Evolutionary conservation across 2,329 filamentous ascomycete species (phyloP).

Genomic region (Ophioceras dolichostomum): DNA sequence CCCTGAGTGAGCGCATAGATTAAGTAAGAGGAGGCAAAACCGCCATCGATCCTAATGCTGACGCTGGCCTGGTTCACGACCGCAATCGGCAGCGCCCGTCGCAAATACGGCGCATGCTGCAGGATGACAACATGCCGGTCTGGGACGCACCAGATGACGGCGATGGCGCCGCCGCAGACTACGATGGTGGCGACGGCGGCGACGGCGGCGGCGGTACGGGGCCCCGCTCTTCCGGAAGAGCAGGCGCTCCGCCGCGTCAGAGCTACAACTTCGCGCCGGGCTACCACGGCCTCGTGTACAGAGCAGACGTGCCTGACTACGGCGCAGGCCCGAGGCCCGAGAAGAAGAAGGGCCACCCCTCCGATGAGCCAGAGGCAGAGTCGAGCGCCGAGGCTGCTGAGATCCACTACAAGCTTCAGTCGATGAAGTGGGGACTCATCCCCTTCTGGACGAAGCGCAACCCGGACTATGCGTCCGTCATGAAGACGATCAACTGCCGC

Average conservation of each 20-base stretch:
- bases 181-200: slow-evolving; percentile 25
- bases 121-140: slow-evolving; percentile 62
- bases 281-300: slow-evolving; percentile 74
- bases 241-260: slow-evolving; percentile 44
- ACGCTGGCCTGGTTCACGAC: no score
- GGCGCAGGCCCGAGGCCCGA: slow-evolving; percentile 32
- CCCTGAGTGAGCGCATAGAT: background rate
- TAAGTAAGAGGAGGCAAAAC: background rate
- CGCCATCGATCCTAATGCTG: background rate
- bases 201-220: slow-evolving; percentile 40
- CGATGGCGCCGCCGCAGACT: slow-evolving; percentile 33
- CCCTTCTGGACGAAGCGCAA: slow-evolving; percentile 87
- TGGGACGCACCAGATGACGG: slow-evolving; percentile 58
- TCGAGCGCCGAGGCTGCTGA: slow-evolving; percentile 13
- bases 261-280: slow-evolving; percentile 92
- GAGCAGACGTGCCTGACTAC: slow-evolving; percentile 55
- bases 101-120: slow-evolving; percentile 61
- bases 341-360: slow-evolving; percentile 2
- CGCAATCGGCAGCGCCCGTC: slow-evolving; percentile 49
- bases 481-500: slow-evolving; percentile 92
- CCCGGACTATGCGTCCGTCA: slow-evolving; percentile 62
- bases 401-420: slow-evolving; percentile 67
- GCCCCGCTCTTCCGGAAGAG: no score
- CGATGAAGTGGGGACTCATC: slow-evolving; percentile 93
- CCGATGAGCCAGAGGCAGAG: no score